Base-by-base conservation (phyloP, 306 rosid species). In the Delonix regia region DNA sequence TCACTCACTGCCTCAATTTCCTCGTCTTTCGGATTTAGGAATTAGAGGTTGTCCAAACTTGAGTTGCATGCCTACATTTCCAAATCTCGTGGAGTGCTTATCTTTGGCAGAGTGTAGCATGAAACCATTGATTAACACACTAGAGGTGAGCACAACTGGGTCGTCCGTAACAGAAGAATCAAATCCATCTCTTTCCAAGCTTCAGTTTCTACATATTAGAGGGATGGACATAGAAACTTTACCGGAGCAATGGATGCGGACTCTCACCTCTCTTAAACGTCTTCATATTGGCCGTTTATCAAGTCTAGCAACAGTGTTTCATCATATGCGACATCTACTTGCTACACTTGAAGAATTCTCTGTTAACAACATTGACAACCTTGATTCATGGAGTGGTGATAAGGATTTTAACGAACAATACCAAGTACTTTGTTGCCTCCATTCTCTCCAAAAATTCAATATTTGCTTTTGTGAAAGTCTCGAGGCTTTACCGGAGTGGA, bases 161-260 rank as follows among this genome's bases (percentile, higher is more conserved):
- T 0, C 5, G 14, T 47, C 52, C 1, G 47, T 9, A 42, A 49
- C 56, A 49, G 22, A 49, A 49, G 56, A 16, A 2, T 25, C 0
- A 21, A 6, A 6, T 56, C 33, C 34, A 39, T 3, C 74, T 15
- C 74, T 48, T 51, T 69, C 74, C 42, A 15, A 2, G 5, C 57
- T 69, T 9, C 7, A 7, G 21, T 8, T 0, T 16, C 8, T 69
- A 12, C 0, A 0, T 0, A 3, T 47, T 27, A 0, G 2, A 2
- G 9, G 4, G 2, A 2, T 7, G 3, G 9, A 27, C 44, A 28
- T 30, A 48, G 42, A 47, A 6, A 7, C 9, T 3, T 19, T 47
- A 21, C 60, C 61, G 28, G 27, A 27, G 41, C 8, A 27, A 3
- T 69, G 74, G 74, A 27, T 15, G 53, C 74, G 6, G 27, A 38